Conservation (phyloP, 202 grass and related monocot species). For the Digitaria exilis region DNA sequence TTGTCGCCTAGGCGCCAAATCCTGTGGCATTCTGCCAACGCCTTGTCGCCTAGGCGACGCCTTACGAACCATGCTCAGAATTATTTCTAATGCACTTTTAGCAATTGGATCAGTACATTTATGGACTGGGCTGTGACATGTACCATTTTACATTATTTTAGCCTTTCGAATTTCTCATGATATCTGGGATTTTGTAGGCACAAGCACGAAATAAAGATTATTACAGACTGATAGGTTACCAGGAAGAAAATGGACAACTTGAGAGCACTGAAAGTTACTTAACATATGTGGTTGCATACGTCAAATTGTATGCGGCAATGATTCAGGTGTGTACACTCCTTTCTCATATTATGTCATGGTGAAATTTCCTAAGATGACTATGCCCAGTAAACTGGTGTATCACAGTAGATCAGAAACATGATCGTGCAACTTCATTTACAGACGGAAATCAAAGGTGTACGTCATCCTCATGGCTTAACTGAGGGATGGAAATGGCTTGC, state of each 20-base stretch:
- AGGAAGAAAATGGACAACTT: conserved; percentile 79
- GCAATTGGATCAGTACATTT: conserved; percentile 6
- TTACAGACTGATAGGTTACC: conserved; percentile 77
- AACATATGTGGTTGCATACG: conserved; percentile 59
- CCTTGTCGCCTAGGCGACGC: too few species aligned
- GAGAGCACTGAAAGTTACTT: conserved; percentile 77
- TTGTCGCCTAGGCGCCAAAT: too few species aligned
- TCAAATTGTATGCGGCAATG: conserved; percentile 89
- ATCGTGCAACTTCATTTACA: conserved; percentile 44
- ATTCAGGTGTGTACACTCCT: conserved; percentile 68
- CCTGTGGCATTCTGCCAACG: too few species aligned
- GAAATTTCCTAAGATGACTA: background rate
- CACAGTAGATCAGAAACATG: conserved; percentile 31
- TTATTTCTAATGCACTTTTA: conserved; percentile 14
- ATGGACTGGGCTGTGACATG: background rate
- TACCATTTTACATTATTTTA: background rate
- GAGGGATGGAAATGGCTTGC: conserved; percentile 94
- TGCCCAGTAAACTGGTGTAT: conserved; percentile 5
- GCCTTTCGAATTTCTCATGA: conserved; percentile 21
- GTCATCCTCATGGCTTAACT: conserved; percentile 77
- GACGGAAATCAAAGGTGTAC: conserved; percentile 71
- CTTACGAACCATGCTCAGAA: too few species aligned
- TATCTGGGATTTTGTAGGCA: conserved; percentile 49
- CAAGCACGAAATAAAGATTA: conserved; percentile 62
- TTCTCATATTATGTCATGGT: background rate